phyloP scores from a whole-genome alignment of 2,329 filamentous ascomycete species.

The Exserohilum turcica region DNA sequence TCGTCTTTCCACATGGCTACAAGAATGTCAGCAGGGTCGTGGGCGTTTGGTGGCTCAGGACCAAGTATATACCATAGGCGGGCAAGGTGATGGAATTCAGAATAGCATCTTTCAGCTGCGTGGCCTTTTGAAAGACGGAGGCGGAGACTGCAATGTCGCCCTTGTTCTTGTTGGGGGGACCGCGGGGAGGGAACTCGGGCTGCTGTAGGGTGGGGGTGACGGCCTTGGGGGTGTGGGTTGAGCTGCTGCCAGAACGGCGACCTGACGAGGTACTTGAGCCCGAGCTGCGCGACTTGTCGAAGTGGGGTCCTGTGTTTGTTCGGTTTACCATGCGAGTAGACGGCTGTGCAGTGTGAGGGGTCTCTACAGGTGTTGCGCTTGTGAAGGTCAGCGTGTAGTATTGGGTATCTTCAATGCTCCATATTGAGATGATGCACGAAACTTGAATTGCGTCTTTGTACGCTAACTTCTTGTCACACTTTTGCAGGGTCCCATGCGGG shows the following conservation, averaged over 20 bases:
- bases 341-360: slow-evolving; percentile 20
- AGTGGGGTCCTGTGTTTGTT: slow-evolving; percentile 41
- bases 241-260: slow-evolving; percentile 37
- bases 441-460: slow-evolving; percentile 57
- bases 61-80: slow-evolving; percentile 59
- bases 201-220: slow-evolving; percentile 62
- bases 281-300: slow-evolving; percentile 43
- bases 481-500: slow-evolving; percentile 15
- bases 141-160: slow-evolving; percentile 61
- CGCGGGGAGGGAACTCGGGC: slow-evolving; percentile 68
- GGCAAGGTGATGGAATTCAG: slow-evolving; percentile 76
- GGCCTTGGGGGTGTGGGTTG: slow-evolving; percentile 46
- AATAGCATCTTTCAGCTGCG: slow-evolving; percentile 76
- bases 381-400: slow-evolving; percentile 80
- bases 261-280: slow-evolving; percentile 50
- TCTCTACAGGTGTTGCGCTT: slow-evolving; percentile 51
- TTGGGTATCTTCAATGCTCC: slow-evolving; percentile 69
- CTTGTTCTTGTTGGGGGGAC: slow-evolving; percentile 61
- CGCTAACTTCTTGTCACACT: slow-evolving; percentile 20
- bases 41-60: neutral
- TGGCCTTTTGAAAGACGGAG: slow-evolving; percentile 73
- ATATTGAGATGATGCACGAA: slow-evolving; percentile 78
- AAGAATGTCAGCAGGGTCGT: neutral
- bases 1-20: slow-evolving; percentile 79
- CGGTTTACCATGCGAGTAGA: slow-evolving; percentile 52